A percentile compares a stretch with the other conserved stretches of the same genome.
phyloP scores from a whole-genome alignment of 2,329 filamentous ascomycete genomes.

The Gyromitra esculenta region DNA sequence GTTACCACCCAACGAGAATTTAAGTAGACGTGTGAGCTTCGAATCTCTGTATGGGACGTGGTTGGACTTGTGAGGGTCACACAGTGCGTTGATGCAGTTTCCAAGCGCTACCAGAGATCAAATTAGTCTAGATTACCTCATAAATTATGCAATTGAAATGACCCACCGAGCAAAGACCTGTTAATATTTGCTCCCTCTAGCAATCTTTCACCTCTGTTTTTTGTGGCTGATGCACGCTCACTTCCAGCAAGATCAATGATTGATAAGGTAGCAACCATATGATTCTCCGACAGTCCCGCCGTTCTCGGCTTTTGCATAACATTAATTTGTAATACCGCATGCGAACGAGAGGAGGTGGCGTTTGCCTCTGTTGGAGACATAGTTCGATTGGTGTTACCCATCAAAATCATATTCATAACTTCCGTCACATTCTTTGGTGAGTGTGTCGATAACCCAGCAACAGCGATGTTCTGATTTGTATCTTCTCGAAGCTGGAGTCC shows the following conservation, averaged over 20 bases:
- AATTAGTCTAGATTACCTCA: slow-evolving; percentile 19
- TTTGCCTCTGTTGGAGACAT: slow-evolving; percentile 98
- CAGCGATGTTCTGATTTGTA: slow-evolving; percentile 89
- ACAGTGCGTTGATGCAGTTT: slow-evolving; percentile 97
- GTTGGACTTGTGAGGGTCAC: slow-evolving; percentile 87
- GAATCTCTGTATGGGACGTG: slow-evolving; percentile 98
- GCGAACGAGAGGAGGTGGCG: slow-evolving; percentile 94
- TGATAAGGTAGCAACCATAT: slow-evolving; percentile 97
- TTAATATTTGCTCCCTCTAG: slow-evolving; percentile 99
- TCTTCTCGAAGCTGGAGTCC: slow-evolving; percentile 94
- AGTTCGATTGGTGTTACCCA: slow-evolving; percentile 91
- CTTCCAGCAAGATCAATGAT: slow-evolving; percentile 98
- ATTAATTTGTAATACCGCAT: slow-evolving; percentile 97
- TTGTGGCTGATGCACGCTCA: slow-evolving; percentile 93
- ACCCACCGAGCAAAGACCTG: slow-evolving; percentile 78
- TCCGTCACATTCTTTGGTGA: slow-evolving; percentile 86
- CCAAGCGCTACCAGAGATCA: slow-evolving; percentile 71
- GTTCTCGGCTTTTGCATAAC: slow-evolving; percentile 93
- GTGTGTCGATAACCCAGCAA: slow-evolving; percentile 89
- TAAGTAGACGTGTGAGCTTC: slow-evolving; percentile 91
- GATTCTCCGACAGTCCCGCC: slow-evolving; percentile 88
- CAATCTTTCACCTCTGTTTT: slow-evolving; percentile 90
- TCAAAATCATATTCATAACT: slow-evolving; percentile 99
- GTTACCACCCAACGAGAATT: slow-evolving; percentile 96
- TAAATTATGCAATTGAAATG: not conserved